A percentile compares a stretch with the other conserved stretches of the same genome.
These are phyloP conservation scores for Citrullus colocynthis DNA, from an alignment of 306 rosid genomes.

Conservation along the genomic window DNA sequence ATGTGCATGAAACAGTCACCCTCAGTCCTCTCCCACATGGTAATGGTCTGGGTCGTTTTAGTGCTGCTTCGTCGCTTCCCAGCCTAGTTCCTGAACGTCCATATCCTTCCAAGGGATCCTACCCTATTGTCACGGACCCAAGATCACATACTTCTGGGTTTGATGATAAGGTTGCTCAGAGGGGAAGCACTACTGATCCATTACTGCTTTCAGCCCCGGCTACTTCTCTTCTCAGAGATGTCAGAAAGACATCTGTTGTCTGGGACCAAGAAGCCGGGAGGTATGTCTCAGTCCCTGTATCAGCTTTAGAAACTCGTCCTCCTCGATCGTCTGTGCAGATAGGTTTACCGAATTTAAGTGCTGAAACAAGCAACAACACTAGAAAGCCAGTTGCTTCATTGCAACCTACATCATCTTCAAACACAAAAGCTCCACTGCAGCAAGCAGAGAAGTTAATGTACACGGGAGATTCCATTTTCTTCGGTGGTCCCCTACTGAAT, in stretches of 20 bases:
- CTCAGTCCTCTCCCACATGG: constrained; percentile 87
- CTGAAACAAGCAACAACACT: constrained; percentile 36
- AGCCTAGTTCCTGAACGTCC: constrained; percentile 48
- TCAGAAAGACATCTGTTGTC: constrained; percentile 80
- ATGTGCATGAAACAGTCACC: constrained; percentile 67
- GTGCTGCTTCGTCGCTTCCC: constrained; percentile 39
- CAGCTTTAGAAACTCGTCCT: constrained; percentile 67
- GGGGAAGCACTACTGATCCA: constrained; percentile 43
- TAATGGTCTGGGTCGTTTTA: constrained; percentile 48
- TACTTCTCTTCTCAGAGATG: constrained; percentile 76
- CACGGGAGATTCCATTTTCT: constrained; percentile 91
- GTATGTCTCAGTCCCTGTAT: constrained; percentile 73
- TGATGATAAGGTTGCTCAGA: constrained; percentile 57
- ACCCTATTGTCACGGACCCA: constrained; percentile 35
- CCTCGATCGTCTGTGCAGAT: constrained; percentile 35
- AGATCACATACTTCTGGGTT: constrained; percentile 36
- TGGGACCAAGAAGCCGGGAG: constrained; percentile 99
- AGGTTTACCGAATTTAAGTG: constrained; percentile 35
- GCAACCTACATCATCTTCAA: constrained; percentile 44
- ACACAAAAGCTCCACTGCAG: constrained; percentile 35
- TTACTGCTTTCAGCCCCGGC: constrained; percentile 49
- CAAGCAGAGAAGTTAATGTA: constrained; percentile 64
- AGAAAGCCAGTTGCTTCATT: constrained; percentile 38
- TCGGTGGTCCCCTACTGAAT: constrained; percentile 77
- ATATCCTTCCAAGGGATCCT: constrained; percentile 38